Conservation (phyloP, 2,329 filamentous ascomycete genomes). For the Camptophora hylomeconis region DNA sequence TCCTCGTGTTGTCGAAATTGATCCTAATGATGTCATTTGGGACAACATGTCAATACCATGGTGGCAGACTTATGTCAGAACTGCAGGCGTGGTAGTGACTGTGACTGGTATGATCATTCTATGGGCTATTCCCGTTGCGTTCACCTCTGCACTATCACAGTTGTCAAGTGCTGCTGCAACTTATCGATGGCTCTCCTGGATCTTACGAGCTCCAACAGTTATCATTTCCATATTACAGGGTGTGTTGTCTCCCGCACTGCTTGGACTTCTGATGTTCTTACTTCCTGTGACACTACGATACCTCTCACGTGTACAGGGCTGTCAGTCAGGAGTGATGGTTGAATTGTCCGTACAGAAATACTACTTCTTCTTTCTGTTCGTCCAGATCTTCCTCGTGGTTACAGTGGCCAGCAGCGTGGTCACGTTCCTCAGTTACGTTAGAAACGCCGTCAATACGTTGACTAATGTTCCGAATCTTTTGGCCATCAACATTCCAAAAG, state of each 20-base stretch:
- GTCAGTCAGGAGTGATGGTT: slow-evolving; percentile 67
- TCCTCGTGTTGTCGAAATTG: slow-evolving; percentile 83
- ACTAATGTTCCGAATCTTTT: slow-evolving; percentile 60
- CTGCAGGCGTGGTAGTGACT: slow-evolving; percentile 48
- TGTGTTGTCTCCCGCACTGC: slow-evolving; percentile 66
- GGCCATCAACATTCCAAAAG: slow-evolving; percentile 66
- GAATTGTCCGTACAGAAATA: slow-evolving; percentile 79
- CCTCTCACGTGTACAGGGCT: slow-evolving; percentile 60
- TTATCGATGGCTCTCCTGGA: slow-evolving; percentile 57
- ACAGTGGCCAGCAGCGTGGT: slow-evolving; percentile 68
- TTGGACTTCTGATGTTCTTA: slow-evolving; percentile 66
- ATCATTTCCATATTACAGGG: slow-evolving; percentile 63
- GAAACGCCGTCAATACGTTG: slow-evolving; percentile 50
- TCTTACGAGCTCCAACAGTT: slow-evolving; percentile 47
- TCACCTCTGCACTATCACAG: slow-evolving; percentile 72
- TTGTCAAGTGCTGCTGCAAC: slow-evolving; percentile 54
- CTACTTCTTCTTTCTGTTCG: slow-evolving; percentile 88
- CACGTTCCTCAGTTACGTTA: slow-evolving; percentile 49
- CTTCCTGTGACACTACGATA: slow-evolving; percentile 67
- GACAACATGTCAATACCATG: slow-evolving; percentile 92
- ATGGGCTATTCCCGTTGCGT: slow-evolving; percentile 83
- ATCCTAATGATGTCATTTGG: slow-evolving; percentile 86
- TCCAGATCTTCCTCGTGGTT: slow-evolving; percentile 88
- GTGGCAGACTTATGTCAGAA: slow-evolving; percentile 78
- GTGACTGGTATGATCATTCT: slow-evolving; percentile 68